Evolutionary conservation across 2,329 filamentous ascomycete genomes (phyloP).

Genomic region (Septoria linicola): DNA sequence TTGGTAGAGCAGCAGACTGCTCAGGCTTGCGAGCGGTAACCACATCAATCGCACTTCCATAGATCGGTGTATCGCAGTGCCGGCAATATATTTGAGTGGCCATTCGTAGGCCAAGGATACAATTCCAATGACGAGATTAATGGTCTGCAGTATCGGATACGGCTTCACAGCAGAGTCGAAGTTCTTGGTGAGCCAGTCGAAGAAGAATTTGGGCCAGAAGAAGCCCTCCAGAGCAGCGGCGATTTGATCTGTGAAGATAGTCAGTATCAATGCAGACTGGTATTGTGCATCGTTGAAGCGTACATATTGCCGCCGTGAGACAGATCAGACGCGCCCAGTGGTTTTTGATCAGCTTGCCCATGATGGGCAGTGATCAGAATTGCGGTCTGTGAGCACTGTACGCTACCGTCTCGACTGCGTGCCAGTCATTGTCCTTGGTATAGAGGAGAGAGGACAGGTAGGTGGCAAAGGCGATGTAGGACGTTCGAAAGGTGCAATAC

Average conservation of each 20-base stretch:
- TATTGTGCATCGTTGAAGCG: slow-evolving; percentile 26
- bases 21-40: slow-evolving; percentile 73
- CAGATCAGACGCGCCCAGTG: slow-evolving; percentile 96
- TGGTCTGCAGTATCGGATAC: slow-evolving; percentile 80
- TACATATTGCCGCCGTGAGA: slow-evolving; percentile 78
- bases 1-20: slow-evolving; percentile 81
- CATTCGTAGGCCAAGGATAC: slow-evolving; percentile 84
- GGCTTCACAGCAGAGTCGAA: slow-evolving; percentile 84
- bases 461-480: neutral
- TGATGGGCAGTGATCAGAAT: slow-evolving; percentile 43
- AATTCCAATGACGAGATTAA: slow-evolving; percentile 83
- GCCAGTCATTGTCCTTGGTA: slow-evolving; percentile 19
- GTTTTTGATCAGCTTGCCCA: slow-evolving; percentile 99
- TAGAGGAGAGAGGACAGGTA: neutral
- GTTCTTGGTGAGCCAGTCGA: slow-evolving; percentile 90
- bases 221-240: slow-evolving; percentile 79
- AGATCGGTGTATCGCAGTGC: slow-evolving; percentile 75
- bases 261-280: slow-evolving; percentile 3
- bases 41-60: slow-evolving; percentile 82
- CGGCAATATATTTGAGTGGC: slow-evolving; percentile 76
- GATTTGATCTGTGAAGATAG: slow-evolving; percentile 69
- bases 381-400: slow-evolving; percentile 16
- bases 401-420: slow-evolving; percentile 18
- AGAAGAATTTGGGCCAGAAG: slow-evolving; percentile 99
- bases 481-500: too few species aligned